Evolutionary conservation across 345 rosid genomes (phyloP).

Genomic region (Dipteronia dyeriana): DNA sequence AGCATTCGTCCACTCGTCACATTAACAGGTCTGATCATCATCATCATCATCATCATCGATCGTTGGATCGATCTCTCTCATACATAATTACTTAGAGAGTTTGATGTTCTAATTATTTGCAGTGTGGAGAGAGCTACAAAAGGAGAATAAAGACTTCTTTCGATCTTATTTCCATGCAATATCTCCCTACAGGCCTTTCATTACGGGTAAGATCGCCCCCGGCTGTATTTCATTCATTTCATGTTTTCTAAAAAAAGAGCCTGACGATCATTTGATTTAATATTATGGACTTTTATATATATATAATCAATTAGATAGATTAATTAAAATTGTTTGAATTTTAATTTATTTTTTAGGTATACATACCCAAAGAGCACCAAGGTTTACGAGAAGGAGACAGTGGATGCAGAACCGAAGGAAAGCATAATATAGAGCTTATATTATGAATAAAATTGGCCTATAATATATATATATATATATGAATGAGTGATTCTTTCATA

Average conservation of each 20-base stretch:
- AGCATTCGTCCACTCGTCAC: conserved; percentile 65
- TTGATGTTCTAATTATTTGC: conserved; percentile 19
- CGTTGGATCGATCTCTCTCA: background rate
- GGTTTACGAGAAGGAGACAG: conserved; percentile 33
- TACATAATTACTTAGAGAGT: background rate
- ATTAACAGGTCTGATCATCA: conserved; percentile 46
- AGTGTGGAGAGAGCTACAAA: conserved; percentile 82
- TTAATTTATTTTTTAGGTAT: conserved; percentile 10
- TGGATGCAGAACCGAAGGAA: conserved; percentile 25
- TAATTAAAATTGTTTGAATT: background rate
- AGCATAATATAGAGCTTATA: background rate
- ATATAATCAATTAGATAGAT: too few relatives aligned
- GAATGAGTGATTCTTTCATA: too few relatives aligned
- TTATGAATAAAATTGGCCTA: background rate
- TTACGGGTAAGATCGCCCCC: conserved; percentile 34
- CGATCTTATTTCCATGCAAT: conserved; percentile 44
- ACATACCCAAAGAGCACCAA: conserved; percentile 32
- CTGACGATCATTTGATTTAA: too few relatives aligned
- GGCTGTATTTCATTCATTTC: too few relatives aligned
- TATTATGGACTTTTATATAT: too few relatives aligned
- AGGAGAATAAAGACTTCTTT: conserved; percentile 74
- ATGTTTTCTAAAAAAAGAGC: too few relatives aligned
- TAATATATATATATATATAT: background rate
- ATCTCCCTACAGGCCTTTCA: conserved; percentile 35
- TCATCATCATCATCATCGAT: background rate